Evolutionary conservation across 2,329 filamentous ascomycete species (phyloP), one percentile per base, ranked within the genome.

Genomic region (Cordyceps tenuipes): DNA sequence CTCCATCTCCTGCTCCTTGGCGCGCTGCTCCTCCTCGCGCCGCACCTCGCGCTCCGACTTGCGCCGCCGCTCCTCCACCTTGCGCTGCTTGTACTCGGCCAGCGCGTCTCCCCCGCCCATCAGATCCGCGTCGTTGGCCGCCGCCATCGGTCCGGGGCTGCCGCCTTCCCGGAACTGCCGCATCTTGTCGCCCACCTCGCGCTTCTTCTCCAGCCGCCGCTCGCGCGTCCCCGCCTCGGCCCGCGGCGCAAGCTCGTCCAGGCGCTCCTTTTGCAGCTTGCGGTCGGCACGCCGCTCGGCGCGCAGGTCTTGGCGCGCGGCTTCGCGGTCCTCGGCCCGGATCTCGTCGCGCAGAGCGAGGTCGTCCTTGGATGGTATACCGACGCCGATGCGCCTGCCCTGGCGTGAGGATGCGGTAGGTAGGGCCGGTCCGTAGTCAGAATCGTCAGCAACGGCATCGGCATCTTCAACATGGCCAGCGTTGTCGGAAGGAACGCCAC

Each of bases 1-100:
- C 70, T 96, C 90, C 66, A 91, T 80, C 78, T 97, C 92, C 51
- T 85, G 91, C 62, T 81, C 80, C 68, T 84, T 83, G 12, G 90
- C 90, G 68, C 91, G 76, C 63, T 88, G 75, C 61, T 91, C 80
- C 74, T 96, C 92, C 72, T 97, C 92, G 67, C 89, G 82, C 62
- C 90, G 75, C 17, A 94, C 75, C 78, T 97, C 91, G 57, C 92
- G 74, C 72, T 96, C 91, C 66, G 86, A 90, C 80, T 93, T 95
- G 74, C 87, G 87, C 66, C 82, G 77, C 74, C 90, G 83, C 66
- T 84, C 78, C 61, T 78, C 82, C 65, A 83, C 82, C 72, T 88
- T 84, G 70, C 82, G 76, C 67, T 79, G 80, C 76, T 88, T 92
- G 64, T 86, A 85, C 62, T 91, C 88, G 1, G 81, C 82, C n/a